Percentiles rank a stretch among this genome's conserved stretches.
Evolutionary conservation across 1,284 basidiomycete species (phyloP).

Genomic region (Caloboletus firmus): DNA sequence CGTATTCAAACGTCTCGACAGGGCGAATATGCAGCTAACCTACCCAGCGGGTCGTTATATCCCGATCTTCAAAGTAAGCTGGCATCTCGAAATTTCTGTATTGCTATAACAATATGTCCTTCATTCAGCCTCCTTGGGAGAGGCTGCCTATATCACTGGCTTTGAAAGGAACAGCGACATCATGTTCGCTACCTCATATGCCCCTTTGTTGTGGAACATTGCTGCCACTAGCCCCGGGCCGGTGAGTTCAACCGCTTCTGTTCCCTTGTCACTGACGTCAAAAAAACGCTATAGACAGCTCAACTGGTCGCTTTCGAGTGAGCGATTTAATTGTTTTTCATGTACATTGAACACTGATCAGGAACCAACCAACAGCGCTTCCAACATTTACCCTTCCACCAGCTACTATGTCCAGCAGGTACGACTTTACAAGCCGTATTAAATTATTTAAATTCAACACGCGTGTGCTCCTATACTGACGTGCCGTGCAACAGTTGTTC

Average conservation of each 20-base stretch:
- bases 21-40: neutral
- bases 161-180: neutral
- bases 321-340: neutral
- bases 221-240: neutral
- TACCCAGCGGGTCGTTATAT: neutral
- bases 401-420: slow-evolving; percentile 1
- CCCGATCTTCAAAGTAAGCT: neutral
- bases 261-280: neutral
- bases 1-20: neutral
- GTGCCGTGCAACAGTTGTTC: neutral
- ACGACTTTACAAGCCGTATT: too few species aligned
- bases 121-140: neutral
- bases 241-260: neutral
- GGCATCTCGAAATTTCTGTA: neutral
- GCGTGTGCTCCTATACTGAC: neutral
- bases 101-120: neutral
- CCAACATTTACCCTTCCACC: neutral
- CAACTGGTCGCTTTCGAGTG: neutral
- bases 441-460: neutral
- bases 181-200: neutral
- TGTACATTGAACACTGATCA: neutral
- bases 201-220: neutral
- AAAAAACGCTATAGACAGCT: neutral
- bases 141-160: neutral
- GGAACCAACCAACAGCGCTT: neutral